A percentile compares a stretch with the other conserved stretches of the same genome.
Evolutionary conservation across 2,329 filamentous ascomycete genomes (phyloP).

Genomic region (Nigrospora oryzae): DNA sequence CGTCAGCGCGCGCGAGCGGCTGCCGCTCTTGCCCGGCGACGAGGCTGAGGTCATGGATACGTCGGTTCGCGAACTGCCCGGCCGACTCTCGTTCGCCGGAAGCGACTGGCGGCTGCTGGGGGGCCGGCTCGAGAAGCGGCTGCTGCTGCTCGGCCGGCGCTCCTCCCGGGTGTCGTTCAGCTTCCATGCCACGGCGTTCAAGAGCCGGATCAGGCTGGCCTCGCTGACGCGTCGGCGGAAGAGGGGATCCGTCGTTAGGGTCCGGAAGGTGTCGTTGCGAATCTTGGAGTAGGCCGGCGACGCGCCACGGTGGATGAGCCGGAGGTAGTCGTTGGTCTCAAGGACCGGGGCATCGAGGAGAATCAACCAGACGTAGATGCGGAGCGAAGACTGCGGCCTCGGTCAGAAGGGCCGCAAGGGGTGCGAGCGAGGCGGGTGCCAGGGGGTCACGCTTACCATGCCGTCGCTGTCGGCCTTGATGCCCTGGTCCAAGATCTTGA

Average conservation of each 20-base stretch:
- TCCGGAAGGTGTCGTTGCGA: constrained; percentile 96
- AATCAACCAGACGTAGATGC: constrained; percentile 95
- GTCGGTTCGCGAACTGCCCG: constrained; percentile 28
- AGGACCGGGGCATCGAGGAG: constrained; percentile 82
- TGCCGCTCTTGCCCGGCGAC: constrained; percentile 30
- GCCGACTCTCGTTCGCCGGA: constrained; percentile 20
- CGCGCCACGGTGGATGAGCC: constrained; percentile 83
- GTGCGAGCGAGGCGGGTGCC: no score
- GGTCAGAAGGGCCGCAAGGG: background rate
- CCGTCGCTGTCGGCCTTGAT: constrained; percentile 72
- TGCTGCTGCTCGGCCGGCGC: constrained; percentile 20
- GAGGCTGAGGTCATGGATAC: constrained; percentile 29
- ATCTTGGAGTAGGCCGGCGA: constrained; percentile 97
- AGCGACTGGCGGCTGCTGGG: constrained; percentile 18
- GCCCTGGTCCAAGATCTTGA: constrained; percentile 67
- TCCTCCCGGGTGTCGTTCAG: constrained; percentile 69
- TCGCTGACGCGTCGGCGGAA: constrained; percentile 94
- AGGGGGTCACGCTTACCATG: constrained; percentile 49
- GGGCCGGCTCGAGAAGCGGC: constrained; percentile 14
- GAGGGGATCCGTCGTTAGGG: constrained; percentile 90
- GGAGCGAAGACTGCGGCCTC: constrained; percentile 64
- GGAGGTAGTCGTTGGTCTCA: constrained; percentile 79
- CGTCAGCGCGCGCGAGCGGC: constrained; percentile 45
- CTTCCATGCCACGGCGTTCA: constrained; percentile 93
- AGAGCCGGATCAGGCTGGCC: constrained; percentile 83